phyloP scores from a whole-genome alignment of 257 asterid genomes.

The Nicotiana paniculata region DNA sequence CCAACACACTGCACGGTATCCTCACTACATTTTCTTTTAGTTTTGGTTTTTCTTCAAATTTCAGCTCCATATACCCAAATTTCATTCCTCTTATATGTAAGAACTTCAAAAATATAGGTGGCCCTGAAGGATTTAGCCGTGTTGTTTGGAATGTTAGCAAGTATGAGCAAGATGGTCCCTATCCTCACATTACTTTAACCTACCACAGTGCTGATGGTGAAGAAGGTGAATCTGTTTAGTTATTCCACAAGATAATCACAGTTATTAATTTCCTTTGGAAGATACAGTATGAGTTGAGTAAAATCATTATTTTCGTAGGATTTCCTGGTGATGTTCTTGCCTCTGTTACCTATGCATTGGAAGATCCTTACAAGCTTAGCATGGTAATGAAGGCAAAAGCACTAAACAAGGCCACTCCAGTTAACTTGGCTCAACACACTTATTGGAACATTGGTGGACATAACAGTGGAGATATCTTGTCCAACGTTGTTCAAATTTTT shows the following conservation, averaged over 20 bases:
- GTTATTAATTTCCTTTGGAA: too few species aligned
- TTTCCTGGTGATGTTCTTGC: background rate
- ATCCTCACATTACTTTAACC: constrained; percentile 7
- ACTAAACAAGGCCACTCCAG: background rate
- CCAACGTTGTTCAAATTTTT: background rate
- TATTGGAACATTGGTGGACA: constrained; percentile 7
- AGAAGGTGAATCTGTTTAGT: background rate
- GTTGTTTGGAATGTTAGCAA: constrained; percentile 12
- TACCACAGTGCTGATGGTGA: constrained; percentile 11
- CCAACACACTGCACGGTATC: constrained; percentile 20
- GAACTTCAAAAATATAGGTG: constrained; percentile 15
- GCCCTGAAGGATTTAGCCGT: constrained; percentile 3
- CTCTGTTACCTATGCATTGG: background rate
- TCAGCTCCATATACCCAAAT: background rate
- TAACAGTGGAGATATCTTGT: background rate
- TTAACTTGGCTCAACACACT: constrained; percentile 1
- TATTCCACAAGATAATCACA: background rate
- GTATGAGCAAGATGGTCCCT: background rate
- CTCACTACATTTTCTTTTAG: background rate
- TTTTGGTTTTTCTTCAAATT: background rate
- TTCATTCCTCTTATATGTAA: background rate
- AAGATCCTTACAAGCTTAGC: background rate
- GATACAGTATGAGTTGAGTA: background rate
- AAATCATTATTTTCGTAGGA: background rate
- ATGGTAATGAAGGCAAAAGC: background rate